Conservation (phyloP, 1,284 basidiomycete species). For the Cutaneotrichosporon dermatis region DNA sequence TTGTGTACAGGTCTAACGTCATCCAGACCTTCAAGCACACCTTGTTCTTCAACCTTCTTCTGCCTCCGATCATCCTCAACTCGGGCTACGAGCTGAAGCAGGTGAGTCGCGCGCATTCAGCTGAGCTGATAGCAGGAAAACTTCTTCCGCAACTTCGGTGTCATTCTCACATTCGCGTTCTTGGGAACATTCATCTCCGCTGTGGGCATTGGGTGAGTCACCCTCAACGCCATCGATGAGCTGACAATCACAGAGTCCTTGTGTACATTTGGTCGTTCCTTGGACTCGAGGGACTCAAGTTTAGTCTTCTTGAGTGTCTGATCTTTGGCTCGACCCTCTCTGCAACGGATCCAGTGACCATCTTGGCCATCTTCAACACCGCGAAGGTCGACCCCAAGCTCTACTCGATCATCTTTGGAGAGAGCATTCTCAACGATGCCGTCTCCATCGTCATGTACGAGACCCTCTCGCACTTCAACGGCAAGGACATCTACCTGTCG, state of each 20-base stretch:
- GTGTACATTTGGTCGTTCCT: slow-evolving; percentile 93
- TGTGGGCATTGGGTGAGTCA: slow-evolving; percentile 80
- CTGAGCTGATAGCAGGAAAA: slow-evolving; percentile 63
- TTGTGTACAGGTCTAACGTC: neutral
- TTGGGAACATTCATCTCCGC: slow-evolving; percentile 95
- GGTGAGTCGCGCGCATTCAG: slow-evolving; percentile 50
- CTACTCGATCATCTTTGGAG: slow-evolving; percentile 96
- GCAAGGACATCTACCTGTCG: slow-evolving; percentile 71
- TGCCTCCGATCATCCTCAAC: slow-evolving; percentile 97
- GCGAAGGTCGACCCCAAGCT: slow-evolving; percentile 98
- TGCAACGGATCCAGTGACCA: slow-evolving; percentile 97
- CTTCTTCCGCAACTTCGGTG: slow-evolving; percentile 96
- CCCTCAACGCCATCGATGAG: neutral
- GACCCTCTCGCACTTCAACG: slow-evolving; percentile 85
- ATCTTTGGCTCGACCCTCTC: slow-evolving; percentile 95
- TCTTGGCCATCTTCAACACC: slow-evolving; percentile 97
- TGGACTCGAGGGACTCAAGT: slow-evolving; percentile 72
- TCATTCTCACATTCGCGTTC: slow-evolving; percentile 94
- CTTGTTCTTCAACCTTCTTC: slow-evolving; percentile 92
- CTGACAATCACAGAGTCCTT: slow-evolving; percentile 57
- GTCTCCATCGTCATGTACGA: slow-evolving; percentile 99
- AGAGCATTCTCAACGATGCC: slow-evolving; percentile 94
- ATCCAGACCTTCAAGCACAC: slow-evolving; percentile 89
- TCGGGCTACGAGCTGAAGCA: slow-evolving; percentile 97
- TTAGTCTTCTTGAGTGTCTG: slow-evolving; percentile 84